These are phyloP conservation scores for Rhodomyrtus tomentosa DNA, from an alignment of 345 rosid genomes.

Conservation along the genomic window DNA sequence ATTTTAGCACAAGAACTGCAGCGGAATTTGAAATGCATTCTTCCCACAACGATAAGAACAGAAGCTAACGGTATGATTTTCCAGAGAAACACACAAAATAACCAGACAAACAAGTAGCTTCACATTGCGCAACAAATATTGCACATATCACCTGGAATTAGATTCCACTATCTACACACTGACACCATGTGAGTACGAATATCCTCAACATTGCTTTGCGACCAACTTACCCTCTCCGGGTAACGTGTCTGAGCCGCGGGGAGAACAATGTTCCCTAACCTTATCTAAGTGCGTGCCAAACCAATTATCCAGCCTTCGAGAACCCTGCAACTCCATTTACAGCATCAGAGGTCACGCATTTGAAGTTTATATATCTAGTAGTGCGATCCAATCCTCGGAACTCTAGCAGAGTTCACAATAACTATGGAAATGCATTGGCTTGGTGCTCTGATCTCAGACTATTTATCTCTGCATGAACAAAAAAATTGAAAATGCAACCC, in stretches of 20 bases:
- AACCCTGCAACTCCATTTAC: not conserved
- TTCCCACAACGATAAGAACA: not conserved
- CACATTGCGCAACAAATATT: not conserved
- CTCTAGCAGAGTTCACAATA: not conserved
- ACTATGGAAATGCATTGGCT: not conserved
- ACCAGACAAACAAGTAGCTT: not conserved
- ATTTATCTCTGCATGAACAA: not conserved
- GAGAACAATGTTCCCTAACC: not conserved
- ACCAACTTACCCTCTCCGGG: not conserved
- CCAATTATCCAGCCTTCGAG: not conserved
- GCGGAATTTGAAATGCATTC: not conserved
- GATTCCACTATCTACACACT: not conserved
- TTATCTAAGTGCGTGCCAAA: not conserved
- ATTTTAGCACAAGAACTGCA: not conserved
- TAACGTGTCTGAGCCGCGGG: not conserved
- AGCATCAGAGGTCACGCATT: not conserved
- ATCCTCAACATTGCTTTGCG: not conserved
- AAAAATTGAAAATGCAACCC: not conserved
- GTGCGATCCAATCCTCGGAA: not conserved
- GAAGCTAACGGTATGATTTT: not conserved
- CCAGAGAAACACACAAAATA: not conserved
- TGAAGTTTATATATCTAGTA: not conserved
- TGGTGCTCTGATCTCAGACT: not conserved
- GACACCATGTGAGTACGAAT: not conserved
- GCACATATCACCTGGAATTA: not conserved